Evolutionary conservation across 2,329 filamentous ascomycete genomes (phyloP).

Genomic region (Stylonectria norvegica): DNA sequence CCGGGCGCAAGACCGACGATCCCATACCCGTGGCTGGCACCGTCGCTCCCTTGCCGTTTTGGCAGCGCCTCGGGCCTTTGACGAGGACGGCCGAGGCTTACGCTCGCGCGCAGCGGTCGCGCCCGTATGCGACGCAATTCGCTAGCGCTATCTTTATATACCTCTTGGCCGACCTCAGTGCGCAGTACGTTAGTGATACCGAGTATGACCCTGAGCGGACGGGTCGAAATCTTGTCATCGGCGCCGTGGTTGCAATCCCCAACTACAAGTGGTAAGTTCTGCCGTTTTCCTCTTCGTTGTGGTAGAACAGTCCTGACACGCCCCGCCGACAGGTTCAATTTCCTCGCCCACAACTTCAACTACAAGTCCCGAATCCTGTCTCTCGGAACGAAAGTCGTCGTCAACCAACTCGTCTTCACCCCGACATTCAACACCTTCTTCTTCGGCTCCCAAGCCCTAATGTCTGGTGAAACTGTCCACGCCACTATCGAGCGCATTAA

Average conservation of each 20-base stretch:
- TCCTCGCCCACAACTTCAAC: conserved; percentile 79
- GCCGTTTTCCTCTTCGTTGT: not conserved
- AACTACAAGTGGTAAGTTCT: conserved; percentile 71
- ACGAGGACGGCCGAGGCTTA: conserved; percentile 58
- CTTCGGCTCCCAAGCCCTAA: conserved; percentile 72
- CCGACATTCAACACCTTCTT: conserved; percentile 82
- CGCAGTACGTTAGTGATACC: conserved; percentile 63
- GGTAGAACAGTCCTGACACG: not conserved
- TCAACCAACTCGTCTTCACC: conserved; percentile 80
- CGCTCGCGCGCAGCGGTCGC: conserved; percentile 63
- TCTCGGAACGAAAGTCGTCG: conserved; percentile 69
- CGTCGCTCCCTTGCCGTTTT: conserved; percentile 40
- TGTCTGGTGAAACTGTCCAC: conserved; percentile 62
- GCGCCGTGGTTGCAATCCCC: conserved; percentile 69
- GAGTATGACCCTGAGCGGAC: conserved; percentile 69
- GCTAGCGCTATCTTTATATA: conserved; percentile 74
- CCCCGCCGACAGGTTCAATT: conserved; percentile 61
- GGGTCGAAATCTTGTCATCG: conserved; percentile 68
- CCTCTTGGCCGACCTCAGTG: conserved; percentile 71
- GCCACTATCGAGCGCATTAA: conserved; percentile 69
- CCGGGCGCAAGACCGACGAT: conserved; percentile 14
- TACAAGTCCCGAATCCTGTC: conserved; percentile 70
- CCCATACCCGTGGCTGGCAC: conserved; percentile 16
- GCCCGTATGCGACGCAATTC: conserved; percentile 78
- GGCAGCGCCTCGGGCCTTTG: conserved; percentile 57